A percentile compares a stretch with the other conserved stretches of the same genome.
Evolutionary conservation across 129 eudicot species (phyloP).

Genomic region (Glebionis coronaria): DNA sequence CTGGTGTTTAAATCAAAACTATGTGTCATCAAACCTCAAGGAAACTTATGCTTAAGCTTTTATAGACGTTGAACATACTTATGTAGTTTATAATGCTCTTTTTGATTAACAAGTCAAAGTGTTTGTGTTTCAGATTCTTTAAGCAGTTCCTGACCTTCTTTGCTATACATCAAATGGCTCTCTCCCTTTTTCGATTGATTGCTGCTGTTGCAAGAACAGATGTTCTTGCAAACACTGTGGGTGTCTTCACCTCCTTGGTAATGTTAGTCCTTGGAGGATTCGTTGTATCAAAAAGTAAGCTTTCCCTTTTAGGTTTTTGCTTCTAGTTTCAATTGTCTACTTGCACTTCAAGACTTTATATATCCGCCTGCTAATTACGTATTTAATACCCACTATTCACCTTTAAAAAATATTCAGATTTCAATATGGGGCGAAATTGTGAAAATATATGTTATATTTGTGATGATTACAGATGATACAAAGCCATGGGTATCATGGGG

Average conservation of each 20-base stretch:
- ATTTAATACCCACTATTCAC: too few species aligned
- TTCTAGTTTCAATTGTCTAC: too few species aligned
- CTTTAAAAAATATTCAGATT: too few species aligned
- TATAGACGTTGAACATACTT: too few species aligned
- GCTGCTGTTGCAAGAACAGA: slow-evolving; percentile 62
- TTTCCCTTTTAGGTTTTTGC: background rate
- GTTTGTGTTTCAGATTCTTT: slow-evolving; percentile 38
- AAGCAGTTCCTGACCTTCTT: slow-evolving; percentile 59
- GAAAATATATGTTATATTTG: background rate
- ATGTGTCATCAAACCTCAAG: too few species aligned
- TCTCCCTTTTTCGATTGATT: slow-evolving; percentile 63
- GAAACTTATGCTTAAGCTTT: too few species aligned
- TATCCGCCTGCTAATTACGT: too few species aligned
- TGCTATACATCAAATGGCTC: slow-evolving; percentile 73
- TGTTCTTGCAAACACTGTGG: slow-evolving; percentile 58
- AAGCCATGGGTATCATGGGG: slow-evolving; percentile 78
- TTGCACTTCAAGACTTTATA: too few species aligned
- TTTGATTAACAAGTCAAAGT: background rate
- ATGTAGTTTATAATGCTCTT: background rate
- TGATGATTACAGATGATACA: slow-evolving; percentile 51
- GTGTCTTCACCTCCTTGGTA: slow-evolving; percentile 49
- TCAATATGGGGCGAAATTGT: background rate
- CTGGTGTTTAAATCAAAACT: too few species aligned
- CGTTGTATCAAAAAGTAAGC: slow-evolving; percentile 56
- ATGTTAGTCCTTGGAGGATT: slow-evolving; percentile 82